A percentile compares a stretch with the other conserved stretches of the same genome.
Conservation (phyloP, 352 stramenopile species). For the Phytophthora macrochlamydospora region DNA sequence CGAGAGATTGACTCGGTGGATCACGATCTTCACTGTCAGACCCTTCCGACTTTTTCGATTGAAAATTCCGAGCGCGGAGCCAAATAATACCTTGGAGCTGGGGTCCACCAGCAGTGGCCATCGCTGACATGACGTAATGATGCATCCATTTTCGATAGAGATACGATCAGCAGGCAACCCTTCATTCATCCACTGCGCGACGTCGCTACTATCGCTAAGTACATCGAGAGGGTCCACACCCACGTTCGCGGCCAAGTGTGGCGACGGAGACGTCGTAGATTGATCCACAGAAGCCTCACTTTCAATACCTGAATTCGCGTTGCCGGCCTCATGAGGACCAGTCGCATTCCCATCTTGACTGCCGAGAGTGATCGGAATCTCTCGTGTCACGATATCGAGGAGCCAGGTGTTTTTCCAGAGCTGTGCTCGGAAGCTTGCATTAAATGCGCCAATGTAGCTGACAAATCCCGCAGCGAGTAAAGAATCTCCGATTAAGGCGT, state of each 20-base stretch:
- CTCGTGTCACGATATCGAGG: conserved; percentile 80
- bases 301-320: neutral
- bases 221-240: conserved; percentile 87
- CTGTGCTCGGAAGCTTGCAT: conserved; percentile 75
- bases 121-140: conserved; percentile 87
- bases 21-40: conserved; percentile 2
- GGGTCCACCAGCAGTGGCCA: conserved; percentile 92
- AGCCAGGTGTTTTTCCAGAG: conserved; percentile 90
- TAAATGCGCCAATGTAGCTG: conserved; percentile 93
- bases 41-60: conserved; percentile 15
- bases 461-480: conserved; percentile 90
- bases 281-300: conserved; percentile 5
- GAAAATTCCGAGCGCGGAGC: conserved; percentile 71
- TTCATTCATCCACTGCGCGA: conserved; percentile 94
- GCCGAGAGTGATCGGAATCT: conserved; percentile 83
- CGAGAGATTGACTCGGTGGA: conserved; percentile 32
- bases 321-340: neutral
- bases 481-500: conserved; percentile 86
- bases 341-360: conserved; percentile 8
- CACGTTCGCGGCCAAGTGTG: conserved; percentile 4
- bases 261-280: conserved; percentile 9
- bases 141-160: conserved; percentile 93
- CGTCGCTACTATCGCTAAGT: conserved; percentile 80
- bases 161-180: conserved; percentile 90
- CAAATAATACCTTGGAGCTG: conserved; percentile 91